These are phyloP conservation scores for Aspergillus intermedius DNA, from an alignment of 2,329 filamentous ascomycete species.

Conservation along the genomic window DNA sequence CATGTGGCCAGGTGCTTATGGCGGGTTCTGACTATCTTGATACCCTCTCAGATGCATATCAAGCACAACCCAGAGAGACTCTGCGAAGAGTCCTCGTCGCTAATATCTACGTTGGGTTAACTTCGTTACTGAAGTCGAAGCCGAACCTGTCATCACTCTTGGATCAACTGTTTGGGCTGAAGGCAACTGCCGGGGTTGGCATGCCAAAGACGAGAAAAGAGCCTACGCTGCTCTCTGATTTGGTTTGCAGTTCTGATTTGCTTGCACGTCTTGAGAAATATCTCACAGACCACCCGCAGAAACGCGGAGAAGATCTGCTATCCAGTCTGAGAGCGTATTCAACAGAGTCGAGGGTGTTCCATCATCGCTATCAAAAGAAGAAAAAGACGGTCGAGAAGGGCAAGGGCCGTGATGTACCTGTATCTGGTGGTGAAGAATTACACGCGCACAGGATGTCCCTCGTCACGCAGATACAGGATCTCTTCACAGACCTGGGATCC, in stretches of 20 bases:
- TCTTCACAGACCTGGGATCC: slow-evolving; percentile 81
- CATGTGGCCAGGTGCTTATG: slow-evolving; percentile 58
- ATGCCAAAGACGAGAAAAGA: slow-evolving; percentile 32
- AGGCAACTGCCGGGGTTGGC: slow-evolving; percentile 61
- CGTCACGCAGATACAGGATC: slow-evolving; percentile 83
- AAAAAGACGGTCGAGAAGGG: slow-evolving; percentile 34
- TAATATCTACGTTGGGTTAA: slow-evolving; percentile 67
- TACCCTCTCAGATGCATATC: slow-evolving; percentile 49
- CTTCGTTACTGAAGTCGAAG: slow-evolving; percentile 61
- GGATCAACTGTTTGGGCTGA: slow-evolving; percentile 78
- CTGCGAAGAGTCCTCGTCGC: slow-evolving; percentile 64
- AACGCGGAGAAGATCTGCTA: slow-evolving; percentile 36
- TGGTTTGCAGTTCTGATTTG: slow-evolving; percentile 74
- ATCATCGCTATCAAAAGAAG: slow-evolving; percentile 37
- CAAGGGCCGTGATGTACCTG: slow-evolving; percentile 29
- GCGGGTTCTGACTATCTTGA: slow-evolving; percentile 85
- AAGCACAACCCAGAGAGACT: slow-evolving; percentile 51
- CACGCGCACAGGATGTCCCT: slow-evolving; percentile 79
- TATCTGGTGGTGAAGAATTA: slow-evolving; percentile 41
- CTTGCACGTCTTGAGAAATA: slow-evolving; percentile 42
- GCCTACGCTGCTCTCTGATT: slow-evolving; percentile 66
- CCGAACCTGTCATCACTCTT: slow-evolving; percentile 68
- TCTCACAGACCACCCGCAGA: slow-evolving; percentile 29
- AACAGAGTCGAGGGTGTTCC: slow-evolving; percentile 30
- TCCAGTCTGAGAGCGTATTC: slow-evolving; percentile 35